Percentiles rank a stretch among this genome's conserved stretches.
phyloP scores from a whole-genome alignment of 1,139 yeast genomes.

The Suhomyces anneliseae region DNA sequence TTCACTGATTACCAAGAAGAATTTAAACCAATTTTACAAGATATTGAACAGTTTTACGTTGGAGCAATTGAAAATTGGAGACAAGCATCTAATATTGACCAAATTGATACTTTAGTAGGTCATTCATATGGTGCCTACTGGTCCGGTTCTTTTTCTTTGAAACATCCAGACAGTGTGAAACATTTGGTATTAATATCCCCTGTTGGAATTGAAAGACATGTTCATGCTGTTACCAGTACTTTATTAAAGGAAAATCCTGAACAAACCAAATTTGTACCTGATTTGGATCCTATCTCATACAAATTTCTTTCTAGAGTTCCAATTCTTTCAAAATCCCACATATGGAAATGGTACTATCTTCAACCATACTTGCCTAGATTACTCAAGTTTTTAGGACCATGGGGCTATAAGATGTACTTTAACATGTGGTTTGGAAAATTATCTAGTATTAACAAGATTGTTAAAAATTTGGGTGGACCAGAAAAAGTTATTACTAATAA shows the following conservation, averaged over 20 bases:
- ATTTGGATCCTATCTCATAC: constrained; percentile 38
- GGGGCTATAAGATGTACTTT: constrained; percentile 47
- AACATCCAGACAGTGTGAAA: constrained; percentile 56
- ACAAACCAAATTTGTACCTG: constrained; percentile 26
- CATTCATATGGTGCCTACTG: constrained; percentile 52
- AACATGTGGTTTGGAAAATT: constrained; percentile 47
- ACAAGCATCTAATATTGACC: constrained; percentile 24
- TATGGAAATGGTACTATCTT: constrained; percentile 40
- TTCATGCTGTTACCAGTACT: constrained; percentile 56
- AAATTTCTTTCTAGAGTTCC: constrained; percentile 49
- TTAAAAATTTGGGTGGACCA: constrained; percentile 37
- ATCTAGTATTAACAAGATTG: constrained; percentile 45
- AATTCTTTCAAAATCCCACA: constrained; percentile 29
- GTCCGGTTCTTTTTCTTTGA: constrained; percentile 43
- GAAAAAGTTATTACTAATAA: constrained; percentile 21
- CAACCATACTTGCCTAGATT: constrained; percentile 47
- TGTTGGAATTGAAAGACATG: constrained; percentile 80
- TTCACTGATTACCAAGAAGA: constrained; percentile 33
- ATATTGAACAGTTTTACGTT: constrained; percentile 39
- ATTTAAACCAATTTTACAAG: constrained; percentile 43
- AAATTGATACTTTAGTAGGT: constrained; percentile 44
- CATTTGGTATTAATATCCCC: constrained; percentile 80
- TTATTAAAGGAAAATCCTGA: constrained; percentile 11
- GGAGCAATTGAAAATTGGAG: constrained; percentile 44
- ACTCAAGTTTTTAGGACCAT: constrained; percentile 49